Evolutionary conservation across 306 rosid species (phyloP), one percentile per base, ranked within the genome.

Genomic region (Crotalaria pallida): DNA sequence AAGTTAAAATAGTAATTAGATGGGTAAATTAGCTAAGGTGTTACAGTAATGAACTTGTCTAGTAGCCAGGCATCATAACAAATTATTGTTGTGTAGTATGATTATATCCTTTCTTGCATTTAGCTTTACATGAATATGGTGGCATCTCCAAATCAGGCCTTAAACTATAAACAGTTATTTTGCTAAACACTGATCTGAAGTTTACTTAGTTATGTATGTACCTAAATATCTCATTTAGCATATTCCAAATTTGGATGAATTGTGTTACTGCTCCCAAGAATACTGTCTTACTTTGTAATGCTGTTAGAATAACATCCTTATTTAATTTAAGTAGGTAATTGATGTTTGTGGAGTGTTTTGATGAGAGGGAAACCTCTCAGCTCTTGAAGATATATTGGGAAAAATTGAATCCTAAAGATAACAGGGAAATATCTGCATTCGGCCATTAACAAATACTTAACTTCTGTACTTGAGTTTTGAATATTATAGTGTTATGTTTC

Each of bases 401-500:
- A n/a, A n/a, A n/a, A n/a, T n/a, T n/a, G n/a, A n/a, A n/a, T n/a
- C n/a, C n/a, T n/a, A n/a, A n/a, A n/a, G n/a, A n/a, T n/a, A n/a
- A n/a, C n/a, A n/a, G n/a, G n/a, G n/a, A n/a, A n/a, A n/a, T n/a
- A 59, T 58, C 26, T 71, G 56, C 91, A 90, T 77, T 88, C 96
- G 57, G 73, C 68, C n/a, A n/a, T n/a, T n/a, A n/a, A n/a, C n/a
- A n/a, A n/a, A n/a, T n/a, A n/a, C n/a, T n/a, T n/a, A n/a, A n/a
- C n/a, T n/a, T n/a, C n/a, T n/a, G n/a, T n/a, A n/a, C n/a, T n/a
- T n/a, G n/a, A n/a, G n/a, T n/a, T n/a, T n/a, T n/a, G n/a, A n/a
- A n/a, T n/a, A n/a, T n/a, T n/a, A n/a, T n/a, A n/a, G n/a, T n/a
- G n/a, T n/a, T n/a, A n/a, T n/a, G n/a, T n/a, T n/a, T n/a, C n/a